A percentile compares a stretch with the other conserved stretches of the same genome.
These are phyloP conservation scores for Backusella luteola DNA, from an alignment of 192 early-diverging fungal species.

Conservation along the genomic window DNA sequence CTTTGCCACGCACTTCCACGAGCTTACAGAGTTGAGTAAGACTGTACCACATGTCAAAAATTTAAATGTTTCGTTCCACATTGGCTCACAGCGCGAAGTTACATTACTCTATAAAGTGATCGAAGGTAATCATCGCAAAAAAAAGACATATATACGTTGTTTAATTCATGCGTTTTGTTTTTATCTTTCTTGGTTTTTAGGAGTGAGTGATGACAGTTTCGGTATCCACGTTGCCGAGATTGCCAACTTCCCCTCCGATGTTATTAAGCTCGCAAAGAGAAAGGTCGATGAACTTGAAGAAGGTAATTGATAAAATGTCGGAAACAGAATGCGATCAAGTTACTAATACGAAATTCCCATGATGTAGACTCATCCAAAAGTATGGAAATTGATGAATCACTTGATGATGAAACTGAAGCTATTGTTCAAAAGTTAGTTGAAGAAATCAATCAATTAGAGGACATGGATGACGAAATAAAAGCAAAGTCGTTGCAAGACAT, in stretches of 20 bases:
- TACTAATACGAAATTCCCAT: constrained; percentile 31
- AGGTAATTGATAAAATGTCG: neutral
- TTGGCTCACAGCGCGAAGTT: constrained; percentile 56
- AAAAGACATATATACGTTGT: constrained; percentile 8
- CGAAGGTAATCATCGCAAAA: constrained; percentile 42
- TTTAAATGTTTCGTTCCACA: constrained; percentile 80
- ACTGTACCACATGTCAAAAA: constrained; percentile 77
- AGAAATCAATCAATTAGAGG: constrained; percentile 52
- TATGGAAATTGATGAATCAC: constrained; percentile 5
- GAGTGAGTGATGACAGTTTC: constrained; percentile 95
- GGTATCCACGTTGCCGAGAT: constrained; percentile 98
- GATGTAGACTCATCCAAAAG: neutral
- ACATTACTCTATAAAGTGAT: constrained; percentile 92
- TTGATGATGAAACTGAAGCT: constrained; percentile 29
- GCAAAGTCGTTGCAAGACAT: constrained; percentile 44
- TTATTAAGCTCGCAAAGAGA: constrained; percentile 79
- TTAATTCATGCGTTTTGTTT: neutral
- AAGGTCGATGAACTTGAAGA: constrained; percentile 90
- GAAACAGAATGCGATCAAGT: constrained; percentile 4
- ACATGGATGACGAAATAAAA: constrained; percentile 34
- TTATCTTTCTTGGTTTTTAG: constrained; percentile 10
- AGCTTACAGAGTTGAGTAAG: constrained; percentile 82
- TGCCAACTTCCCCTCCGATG: constrained; percentile 83
- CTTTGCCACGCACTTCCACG: constrained; percentile 94
- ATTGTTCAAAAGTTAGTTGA: constrained; percentile 24